These are phyloP conservation scores for Exophiala oligosperma DNA, from an alignment of 2,329 filamentous ascomycete species.

Conservation along the genomic window DNA sequence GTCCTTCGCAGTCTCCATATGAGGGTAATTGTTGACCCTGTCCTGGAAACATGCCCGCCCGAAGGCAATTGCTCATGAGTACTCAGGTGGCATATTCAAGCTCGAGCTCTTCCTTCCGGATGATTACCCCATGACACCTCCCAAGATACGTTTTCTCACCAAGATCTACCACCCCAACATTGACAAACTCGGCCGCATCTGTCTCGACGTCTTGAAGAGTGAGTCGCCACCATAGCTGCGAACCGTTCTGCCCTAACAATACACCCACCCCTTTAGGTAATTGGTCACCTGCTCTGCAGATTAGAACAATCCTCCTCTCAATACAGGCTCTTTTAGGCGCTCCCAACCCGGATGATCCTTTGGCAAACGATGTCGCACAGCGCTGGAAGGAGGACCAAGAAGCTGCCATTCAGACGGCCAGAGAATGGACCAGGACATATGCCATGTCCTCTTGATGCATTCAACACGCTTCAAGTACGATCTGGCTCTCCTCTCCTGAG, in stretches of 20 bases:
- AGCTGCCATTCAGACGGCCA: slow-evolving; percentile 86
- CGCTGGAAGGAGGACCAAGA: slow-evolving; percentile 96
- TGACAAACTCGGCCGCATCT: slow-evolving; percentile 95
- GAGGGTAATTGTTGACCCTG: slow-evolving; percentile 62
- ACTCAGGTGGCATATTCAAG: slow-evolving; percentile 79
- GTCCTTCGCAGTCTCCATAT: slow-evolving; percentile 88
- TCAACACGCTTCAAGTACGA: neutral
- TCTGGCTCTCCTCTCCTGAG: neutral
- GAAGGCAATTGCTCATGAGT: slow-evolving; percentile 1
- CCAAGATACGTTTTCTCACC: slow-evolving; percentile 96
- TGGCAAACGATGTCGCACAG: slow-evolving; percentile 96
- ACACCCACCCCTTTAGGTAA: slow-evolving; percentile 63
- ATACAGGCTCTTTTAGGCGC: slow-evolving; percentile 96
- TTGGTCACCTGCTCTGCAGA: slow-evolving; percentile 97
- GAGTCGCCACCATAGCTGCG: slow-evolving; percentile 34
- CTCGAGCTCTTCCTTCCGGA: slow-evolving; percentile 97
- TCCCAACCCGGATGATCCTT: slow-evolving; percentile 96
- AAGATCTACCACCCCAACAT: slow-evolving; percentile 99
- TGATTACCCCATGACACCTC: slow-evolving; percentile 98
- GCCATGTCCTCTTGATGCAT: slow-evolving; percentile 55
- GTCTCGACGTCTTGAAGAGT: slow-evolving; percentile 97
- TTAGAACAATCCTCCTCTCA: slow-evolving; percentile 95
- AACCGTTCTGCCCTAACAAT: neutral
- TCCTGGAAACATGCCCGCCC: neutral
- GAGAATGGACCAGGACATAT: slow-evolving; percentile 74